phyloP scores from a whole-genome alignment of 257 asterid genomes.

The Coffea canephora region DNA sequence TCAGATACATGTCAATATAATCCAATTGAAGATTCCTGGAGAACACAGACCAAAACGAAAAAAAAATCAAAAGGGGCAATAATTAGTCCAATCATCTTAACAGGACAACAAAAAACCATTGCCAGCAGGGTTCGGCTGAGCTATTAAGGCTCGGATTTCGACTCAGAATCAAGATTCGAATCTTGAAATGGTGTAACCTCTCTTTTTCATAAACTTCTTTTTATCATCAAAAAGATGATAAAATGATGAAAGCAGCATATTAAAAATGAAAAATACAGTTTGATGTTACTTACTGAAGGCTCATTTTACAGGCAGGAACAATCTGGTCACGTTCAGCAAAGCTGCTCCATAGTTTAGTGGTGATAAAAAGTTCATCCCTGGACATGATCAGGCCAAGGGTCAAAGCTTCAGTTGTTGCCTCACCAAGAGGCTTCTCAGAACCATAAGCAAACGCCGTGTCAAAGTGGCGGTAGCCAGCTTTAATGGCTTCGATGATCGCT shows the following conservation, averaged over 20 bases:
- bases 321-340: slow-evolving; percentile 44
- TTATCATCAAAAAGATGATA: too few relatives aligned
- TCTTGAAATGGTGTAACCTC: not conserved
- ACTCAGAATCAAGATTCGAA: not conserved
- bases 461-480: slow-evolving; percentile 62
- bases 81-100: too few relatives aligned
- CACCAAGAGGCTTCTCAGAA: slow-evolving; percentile 54
- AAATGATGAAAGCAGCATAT: not conserved
- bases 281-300: slow-evolving; percentile 44
- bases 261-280: too few relatives aligned
- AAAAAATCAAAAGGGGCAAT: not conserved
- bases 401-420: slow-evolving; percentile 48
- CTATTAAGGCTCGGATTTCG: not conserved
- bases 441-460: slow-evolving; percentile 59
- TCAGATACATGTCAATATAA: slow-evolving; percentile 59
- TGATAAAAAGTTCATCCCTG: slow-evolving; percentile 59
- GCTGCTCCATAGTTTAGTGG: slow-evolving; percentile 59
- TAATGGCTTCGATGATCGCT: slow-evolving; percentile 53
- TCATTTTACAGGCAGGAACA: slow-evolving; percentile 51
- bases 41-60: not conserved
- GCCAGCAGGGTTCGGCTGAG: not conserved
- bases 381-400: slow-evolving; percentile 43
- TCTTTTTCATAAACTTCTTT: too few relatives aligned
- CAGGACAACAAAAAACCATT: not conserved
- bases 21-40: slow-evolving; percentile 50